Base-by-base conservation (phyloP, 2,329 filamentous ascomycete genomes). In the Colletotrichum sp. region DNA sequence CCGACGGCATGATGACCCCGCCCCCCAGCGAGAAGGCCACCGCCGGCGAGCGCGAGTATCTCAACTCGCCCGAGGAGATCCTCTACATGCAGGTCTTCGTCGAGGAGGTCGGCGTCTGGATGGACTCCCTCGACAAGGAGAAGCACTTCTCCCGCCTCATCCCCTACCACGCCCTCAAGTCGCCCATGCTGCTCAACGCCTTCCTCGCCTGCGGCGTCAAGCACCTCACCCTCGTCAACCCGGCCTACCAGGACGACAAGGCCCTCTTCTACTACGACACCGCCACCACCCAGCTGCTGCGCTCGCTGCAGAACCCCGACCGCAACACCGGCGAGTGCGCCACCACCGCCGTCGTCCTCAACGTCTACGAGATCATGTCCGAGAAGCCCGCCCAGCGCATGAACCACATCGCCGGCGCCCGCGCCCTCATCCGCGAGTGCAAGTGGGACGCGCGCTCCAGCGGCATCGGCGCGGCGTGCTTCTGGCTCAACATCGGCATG, bases 341-440 rank as follows among this genome's bases (percentile, higher is more conserved):
- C 9, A 95, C 94, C 0, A 95, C 95, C 0, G 96, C 96, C 4
- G 93, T 98, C 16, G 93, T 98, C 9, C 89, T 99, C 36, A 96
- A 98, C 80, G 94, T 98, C 5, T 98, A 98, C 85, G 96, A 98
- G 84, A 93, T 96, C 80, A 98, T 98, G 95, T 95, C 92, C 65
- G 94, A 96, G 81, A 92, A 92, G 79, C 92, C 94, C 7, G 88
- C 93, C 49, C 92, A 95, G 80, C 90, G 94, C n/a, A 96, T 97
- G 93, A 96, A 95, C 79, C 96, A 98, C 81, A 96, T 96, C 79
- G 93, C 94, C 0, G 95, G 95, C 7, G 95, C 95, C 12, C 91
- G 95, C 69, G 95, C 95, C 3, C 87, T 98, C 66, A 96, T 98
- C 80, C 95, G 95, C 77, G 95, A 98, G 82, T 98, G 96, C 80